phyloP scores from a whole-genome alignment of 2,329 filamentous ascomycete species.

The Paecilomyces variotii region DNA sequence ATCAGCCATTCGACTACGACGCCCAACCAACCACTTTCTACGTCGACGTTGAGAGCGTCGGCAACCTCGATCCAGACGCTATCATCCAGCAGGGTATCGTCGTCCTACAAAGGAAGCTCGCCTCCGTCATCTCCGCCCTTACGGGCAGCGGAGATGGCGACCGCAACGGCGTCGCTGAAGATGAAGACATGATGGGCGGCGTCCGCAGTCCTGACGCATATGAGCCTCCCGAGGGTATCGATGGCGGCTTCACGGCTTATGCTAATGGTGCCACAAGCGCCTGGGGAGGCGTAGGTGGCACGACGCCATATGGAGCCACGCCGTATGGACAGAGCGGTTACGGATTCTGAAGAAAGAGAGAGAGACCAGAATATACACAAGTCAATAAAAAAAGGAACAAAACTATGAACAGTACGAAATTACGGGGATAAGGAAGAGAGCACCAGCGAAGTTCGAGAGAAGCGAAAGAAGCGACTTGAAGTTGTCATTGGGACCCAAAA shows the following conservation, averaged over 20 bases:
- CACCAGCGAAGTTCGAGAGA: neutral
- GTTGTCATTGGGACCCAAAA: neutral
- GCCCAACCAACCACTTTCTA: conserved; percentile 81
- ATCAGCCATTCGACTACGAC: conserved; percentile 84
- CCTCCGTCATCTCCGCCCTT: conserved; percentile 62
- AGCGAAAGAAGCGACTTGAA: neutral
- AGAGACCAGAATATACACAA: neutral
- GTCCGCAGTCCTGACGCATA: conserved; percentile 42
- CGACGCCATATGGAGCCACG: conserved; percentile 53
- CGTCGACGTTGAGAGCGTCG: conserved; percentile 84
- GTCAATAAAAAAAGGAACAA: neutral
- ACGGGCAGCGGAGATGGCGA: conserved; percentile 48
- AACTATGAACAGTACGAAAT: too few relatives aligned
- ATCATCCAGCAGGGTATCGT: conserved; percentile 86
- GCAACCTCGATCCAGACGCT: conserved; percentile 78
- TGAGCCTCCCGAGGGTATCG: conserved; percentile 37
- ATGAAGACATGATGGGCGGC: conserved; percentile 43
- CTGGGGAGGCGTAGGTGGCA: conserved; percentile 54
- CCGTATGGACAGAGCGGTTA: conserved; percentile 48
- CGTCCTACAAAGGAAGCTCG: conserved; percentile 83
- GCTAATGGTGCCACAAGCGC: conserved; percentile 48
- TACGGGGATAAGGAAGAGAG: too few relatives aligned
- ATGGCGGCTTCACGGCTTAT: conserved; percentile 34
- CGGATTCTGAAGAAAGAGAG: conserved; percentile 13
- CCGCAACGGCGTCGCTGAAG: conserved; percentile 40